phyloP scores from a whole-genome alignment of 169 alveolate species.

The Plasmodium knowlesi region DNA sequence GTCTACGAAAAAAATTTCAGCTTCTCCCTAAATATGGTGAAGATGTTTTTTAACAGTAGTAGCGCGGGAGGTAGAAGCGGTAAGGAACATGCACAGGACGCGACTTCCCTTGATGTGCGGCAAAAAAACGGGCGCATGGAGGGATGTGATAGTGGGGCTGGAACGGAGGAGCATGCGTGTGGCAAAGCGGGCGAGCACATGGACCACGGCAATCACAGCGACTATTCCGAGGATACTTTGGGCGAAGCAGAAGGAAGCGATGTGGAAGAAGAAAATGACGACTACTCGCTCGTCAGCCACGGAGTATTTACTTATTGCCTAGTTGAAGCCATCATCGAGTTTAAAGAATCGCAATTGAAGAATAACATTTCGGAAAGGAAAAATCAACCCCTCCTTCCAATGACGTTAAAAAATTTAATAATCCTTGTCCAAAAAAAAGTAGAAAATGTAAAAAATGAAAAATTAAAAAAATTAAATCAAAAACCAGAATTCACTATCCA shows the following conservation, averaged over 20 bases:
- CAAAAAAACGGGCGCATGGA: neutral
- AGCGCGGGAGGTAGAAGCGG: neutral
- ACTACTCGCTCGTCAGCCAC: constrained; percentile 79
- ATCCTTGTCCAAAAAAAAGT: constrained; percentile 81
- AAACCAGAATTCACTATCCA: constrained; percentile 86
- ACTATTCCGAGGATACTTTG: neutral
- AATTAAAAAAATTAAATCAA: constrained; percentile 85
- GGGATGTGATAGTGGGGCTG: neutral
- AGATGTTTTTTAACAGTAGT: constrained; percentile 21
- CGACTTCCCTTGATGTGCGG: neutral
- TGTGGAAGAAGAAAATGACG: constrained; percentile 71
- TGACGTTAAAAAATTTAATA: constrained; percentile 80
- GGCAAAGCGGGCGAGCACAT: neutral
- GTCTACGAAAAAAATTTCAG: constrained; percentile 29
- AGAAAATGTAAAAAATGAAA: constrained; percentile 79
- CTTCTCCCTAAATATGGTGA: constrained; percentile 28
- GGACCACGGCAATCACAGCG: neutral
- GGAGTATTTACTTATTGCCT: constrained; percentile 90
- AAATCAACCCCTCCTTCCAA: neutral
- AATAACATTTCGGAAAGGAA: constrained; percentile 76
- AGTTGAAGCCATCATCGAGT: constrained; percentile 81
- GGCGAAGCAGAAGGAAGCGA: neutral
- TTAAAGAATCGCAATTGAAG: constrained; percentile 80
- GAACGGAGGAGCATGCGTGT: constrained; percentile 33
- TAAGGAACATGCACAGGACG: neutral